Conservation (phyloP, 2,329 filamentous ascomycete species). For the Neocucurbitaria cava region DNA sequence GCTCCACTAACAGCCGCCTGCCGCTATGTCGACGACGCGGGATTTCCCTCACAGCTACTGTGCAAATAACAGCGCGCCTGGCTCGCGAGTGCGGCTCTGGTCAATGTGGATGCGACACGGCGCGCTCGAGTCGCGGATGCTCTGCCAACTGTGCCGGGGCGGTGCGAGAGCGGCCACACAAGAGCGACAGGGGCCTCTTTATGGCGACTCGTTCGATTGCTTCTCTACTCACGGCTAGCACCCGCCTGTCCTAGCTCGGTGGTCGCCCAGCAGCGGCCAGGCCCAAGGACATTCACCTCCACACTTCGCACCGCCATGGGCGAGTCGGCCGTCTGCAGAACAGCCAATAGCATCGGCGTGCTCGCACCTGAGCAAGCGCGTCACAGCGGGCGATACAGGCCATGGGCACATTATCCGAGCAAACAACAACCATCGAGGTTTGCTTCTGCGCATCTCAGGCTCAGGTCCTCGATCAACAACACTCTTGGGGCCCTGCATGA, state of each 20-base stretch:
- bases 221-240: constrained; percentile 33
- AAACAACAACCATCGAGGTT: neutral
- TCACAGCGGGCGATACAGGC: constrained; percentile 9
- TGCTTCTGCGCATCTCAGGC: neutral
- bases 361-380: constrained; percentile 12
- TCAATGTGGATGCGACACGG: constrained; percentile 11
- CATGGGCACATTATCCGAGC: constrained; percentile 17
- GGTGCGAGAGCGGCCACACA: constrained; percentile 26
- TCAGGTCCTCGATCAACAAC: neutral
- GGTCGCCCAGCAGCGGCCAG: constrained; percentile 29
- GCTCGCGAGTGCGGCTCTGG: constrained; percentile 15
- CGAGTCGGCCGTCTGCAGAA: constrained; percentile 15
- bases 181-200: constrained; percentile 34
- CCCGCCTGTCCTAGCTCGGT: constrained; percentile 25
- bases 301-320: constrained; percentile 20
- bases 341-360: constrained; percentile 14
- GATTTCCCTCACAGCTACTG: constrained; percentile 8
- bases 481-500: constrained; percentile 13
- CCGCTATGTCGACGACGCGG: constrained; percentile 14
- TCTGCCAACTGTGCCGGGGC: constrained; percentile 16
- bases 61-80: constrained; percentile 13
- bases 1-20: constrained; percentile 25
- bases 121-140: constrained; percentile 7
- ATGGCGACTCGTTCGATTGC: constrained; percentile 20
- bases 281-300: constrained; percentile 26